Evolutionary conservation across 805 yeast genomes (phyloP).

Genomic region (Metschnikowia borealis): DNA sequence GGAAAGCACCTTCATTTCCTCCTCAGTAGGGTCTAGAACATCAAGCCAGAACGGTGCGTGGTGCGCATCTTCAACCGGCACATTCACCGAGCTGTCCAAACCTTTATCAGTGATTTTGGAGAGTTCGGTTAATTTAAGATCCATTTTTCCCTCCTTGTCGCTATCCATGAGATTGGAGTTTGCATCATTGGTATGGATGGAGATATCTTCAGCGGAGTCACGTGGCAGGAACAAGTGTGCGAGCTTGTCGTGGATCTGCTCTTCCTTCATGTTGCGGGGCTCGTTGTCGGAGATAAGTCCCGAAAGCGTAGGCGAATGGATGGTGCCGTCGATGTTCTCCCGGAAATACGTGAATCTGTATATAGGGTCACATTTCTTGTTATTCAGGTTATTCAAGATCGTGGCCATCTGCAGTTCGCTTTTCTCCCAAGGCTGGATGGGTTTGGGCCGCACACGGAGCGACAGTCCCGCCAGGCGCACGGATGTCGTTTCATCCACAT

Average conservation of each 20-base stretch:
- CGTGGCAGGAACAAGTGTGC: conserved; percentile 7
- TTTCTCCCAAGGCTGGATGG: conserved; percentile 70
- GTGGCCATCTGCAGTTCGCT: conserved; percentile 27
- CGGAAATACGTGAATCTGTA: conserved; percentile 89
- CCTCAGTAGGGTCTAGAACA: conserved; percentile 89
- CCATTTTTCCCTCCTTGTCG: not conserved
- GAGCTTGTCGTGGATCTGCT: conserved; percentile 10
- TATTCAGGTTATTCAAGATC: conserved; percentile 22
- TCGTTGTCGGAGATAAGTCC: conserved; percentile 44
- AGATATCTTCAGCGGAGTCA: conserved; percentile 3
- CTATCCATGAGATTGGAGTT: not conserved
- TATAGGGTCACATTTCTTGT: conserved; percentile 35
- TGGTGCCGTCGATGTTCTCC: conserved; percentile 82
- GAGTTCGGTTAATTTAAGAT: not conserved
- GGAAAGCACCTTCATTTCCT: conserved; percentile 88
- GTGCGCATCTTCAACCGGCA: not conserved
- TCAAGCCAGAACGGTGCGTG: conserved; percentile 75
- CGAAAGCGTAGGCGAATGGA: conserved; percentile 83
- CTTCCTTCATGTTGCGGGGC: conserved; percentile 9
- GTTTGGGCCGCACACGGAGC: conserved; percentile 65
- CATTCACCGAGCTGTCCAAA: not conserved
- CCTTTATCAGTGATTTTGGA: not conserved
- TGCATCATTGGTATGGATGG: conserved; percentile 1
- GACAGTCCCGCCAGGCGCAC: conserved; percentile 38
- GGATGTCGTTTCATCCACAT: conserved; percentile 32